Evolutionary conservation across 208 protist genomes (phyloP).

Genomic region (Giardia duodenalis): DNA sequence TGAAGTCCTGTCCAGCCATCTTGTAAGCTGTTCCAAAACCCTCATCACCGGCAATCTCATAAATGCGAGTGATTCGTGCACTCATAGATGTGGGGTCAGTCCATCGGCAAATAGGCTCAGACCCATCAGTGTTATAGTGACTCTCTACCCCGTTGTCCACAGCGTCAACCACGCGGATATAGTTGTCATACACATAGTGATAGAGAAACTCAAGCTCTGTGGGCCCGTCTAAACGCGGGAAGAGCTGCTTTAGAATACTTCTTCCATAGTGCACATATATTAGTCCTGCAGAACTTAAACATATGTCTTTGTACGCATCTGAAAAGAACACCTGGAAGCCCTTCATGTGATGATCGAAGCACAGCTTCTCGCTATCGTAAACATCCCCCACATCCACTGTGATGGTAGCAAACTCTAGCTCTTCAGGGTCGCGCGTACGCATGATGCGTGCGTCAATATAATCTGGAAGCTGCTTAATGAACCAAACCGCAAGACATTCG

Average conservation of each 20-base stretch:
- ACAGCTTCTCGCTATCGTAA: background rate
- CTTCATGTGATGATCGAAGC: background rate
- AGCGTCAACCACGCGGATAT: constrained; percentile 1
- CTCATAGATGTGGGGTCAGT: background rate
- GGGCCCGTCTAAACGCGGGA: background rate
- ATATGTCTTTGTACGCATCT: background rate
- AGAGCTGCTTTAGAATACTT: background rate
- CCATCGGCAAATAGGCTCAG: background rate
- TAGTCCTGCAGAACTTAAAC: background rate
- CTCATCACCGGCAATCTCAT: background rate
- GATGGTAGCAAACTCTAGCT: background rate
- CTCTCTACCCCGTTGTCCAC: background rate
- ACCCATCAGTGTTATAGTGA: background rate
- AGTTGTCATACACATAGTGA: background rate
- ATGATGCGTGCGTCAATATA: background rate
- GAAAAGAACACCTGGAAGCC: background rate
- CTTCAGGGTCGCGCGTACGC: background rate
- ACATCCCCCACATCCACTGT: background rate
- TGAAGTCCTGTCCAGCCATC: background rate
- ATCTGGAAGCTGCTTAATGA: background rate
- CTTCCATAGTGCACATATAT: background rate
- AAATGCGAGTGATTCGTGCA: background rate
- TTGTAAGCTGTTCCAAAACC: background rate
- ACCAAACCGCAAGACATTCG: background rate
- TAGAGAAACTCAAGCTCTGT: background rate